These are phyloP conservation scores for Suillus americanus DNA, from an alignment of 768 basidiomycete species.

Conservation along the genomic window DNA sequence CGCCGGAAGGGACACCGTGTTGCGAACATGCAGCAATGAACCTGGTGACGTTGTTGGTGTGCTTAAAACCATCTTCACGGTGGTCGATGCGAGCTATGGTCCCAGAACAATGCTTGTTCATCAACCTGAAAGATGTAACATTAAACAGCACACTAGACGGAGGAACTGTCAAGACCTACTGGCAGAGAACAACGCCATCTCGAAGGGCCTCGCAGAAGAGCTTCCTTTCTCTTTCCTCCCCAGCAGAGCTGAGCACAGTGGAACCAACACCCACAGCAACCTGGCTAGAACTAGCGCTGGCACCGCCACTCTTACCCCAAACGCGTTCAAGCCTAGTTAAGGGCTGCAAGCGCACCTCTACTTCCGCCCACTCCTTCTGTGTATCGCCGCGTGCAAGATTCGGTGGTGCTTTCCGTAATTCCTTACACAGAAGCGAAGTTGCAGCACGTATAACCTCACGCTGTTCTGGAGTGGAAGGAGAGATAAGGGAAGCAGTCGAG, in stretches of 20 bases:
- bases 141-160: slow-evolving; percentile 5
- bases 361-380: slow-evolving; percentile 68
- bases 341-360: slow-evolving; percentile 62
- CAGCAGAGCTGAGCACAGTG: slow-evolving; percentile 44
- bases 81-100: slow-evolving; percentile 61
- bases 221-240: slow-evolving; percentile 75
- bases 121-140: slow-evolving; percentile 47
- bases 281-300: slow-evolving; percentile 45
- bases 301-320: slow-evolving; percentile 66
- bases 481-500: slow-evolving; percentile 55
- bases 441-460: slow-evolving; percentile 71
- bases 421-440: slow-evolving; percentile 61
- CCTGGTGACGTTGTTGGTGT: slow-evolving; percentile 71
- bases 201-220: slow-evolving; percentile 73
- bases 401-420: slow-evolving; percentile 60
- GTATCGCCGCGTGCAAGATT: slow-evolving; percentile 53
- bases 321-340: slow-evolving; percentile 70
- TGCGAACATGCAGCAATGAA: slow-evolving; percentile 76
- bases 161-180: slow-evolving; percentile 53
- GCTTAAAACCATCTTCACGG: slow-evolving; percentile 64
- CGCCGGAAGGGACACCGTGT: slow-evolving; percentile 60
- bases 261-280: slow-evolving; percentile 28
- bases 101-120: slow-evolving; percentile 73
- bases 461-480: slow-evolving; percentile 53
- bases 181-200: slow-evolving; percentile 88